Evolutionary conservation across 2,329 filamentous ascomycete species (phyloP), one percentile per base, ranked within the genome.

Genomic region (Nakataea oryzae): DNA sequence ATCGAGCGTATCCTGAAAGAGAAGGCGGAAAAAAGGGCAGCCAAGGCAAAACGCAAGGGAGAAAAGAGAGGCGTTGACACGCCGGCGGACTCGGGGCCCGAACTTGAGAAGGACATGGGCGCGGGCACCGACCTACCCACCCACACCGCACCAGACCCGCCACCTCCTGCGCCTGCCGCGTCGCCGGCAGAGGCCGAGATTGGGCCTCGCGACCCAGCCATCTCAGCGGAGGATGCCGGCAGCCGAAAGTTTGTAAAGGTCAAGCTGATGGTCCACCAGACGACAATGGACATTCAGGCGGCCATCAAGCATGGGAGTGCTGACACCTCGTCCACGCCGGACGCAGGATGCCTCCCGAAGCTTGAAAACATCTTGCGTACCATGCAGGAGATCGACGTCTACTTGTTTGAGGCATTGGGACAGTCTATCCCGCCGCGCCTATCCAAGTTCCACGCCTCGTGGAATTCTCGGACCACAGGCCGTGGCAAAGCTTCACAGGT

Each of bases 1-100:
- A 68, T 82, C 47, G 78, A 82, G 68, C 72, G 72, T 28, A 72
- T 69, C 55, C 72, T 82, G 27, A 70, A 71, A 41, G 76, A 78
- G 62, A 74, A 75, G 65, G 76, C 76, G 41, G 74, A 75, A 66
- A 76, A 75, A 67, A 77, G 75, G 69, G 76, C 72, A 24, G 73
- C 73, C 65, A 77, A 73, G 64, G 61, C 54, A 30, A 54, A 28
- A 29, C 41, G 59, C 27, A 56, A 61, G 41, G 50, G 6, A 7
- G 34, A 34, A 47, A 55, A 60, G 59, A 3, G 59, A 7, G 9
- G n/a, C 14, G 27, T 27, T 27, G 30, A 30, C 50, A 17, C 47
- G 9, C 14, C 21, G 21, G 26, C n/a, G 12, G 54, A 56, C 3
- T 14, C 2, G 24, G 26, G 12, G 24, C n/a, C 9, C 11, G 24